phyloP scores from a whole-genome alignment of 306 rosid genomes.

The Bauhinia variegata region DNA sequence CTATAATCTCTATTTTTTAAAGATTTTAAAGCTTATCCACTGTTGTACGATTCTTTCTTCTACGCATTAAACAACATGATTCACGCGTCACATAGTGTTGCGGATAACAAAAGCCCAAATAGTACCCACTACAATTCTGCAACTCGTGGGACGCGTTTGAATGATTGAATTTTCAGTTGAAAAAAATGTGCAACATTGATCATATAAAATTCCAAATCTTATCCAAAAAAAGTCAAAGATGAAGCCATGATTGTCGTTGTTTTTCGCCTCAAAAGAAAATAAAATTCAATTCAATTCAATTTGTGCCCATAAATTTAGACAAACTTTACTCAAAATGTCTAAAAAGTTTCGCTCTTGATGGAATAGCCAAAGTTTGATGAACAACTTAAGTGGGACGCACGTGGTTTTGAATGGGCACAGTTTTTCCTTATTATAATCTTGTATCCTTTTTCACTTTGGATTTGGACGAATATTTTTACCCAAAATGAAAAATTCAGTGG shows the following conservation, averaged over 20 bases:
- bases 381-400: slow-evolving; percentile 40
- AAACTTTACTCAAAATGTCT: not conserved
- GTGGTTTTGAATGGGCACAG: slow-evolving; percentile 40
- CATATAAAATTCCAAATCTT: slow-evolving; percentile 23
- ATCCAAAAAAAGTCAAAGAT: slow-evolving; percentile 41
- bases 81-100: too few relatives aligned
- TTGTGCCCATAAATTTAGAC: slow-evolving; percentile 2
- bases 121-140: too few relatives aligned
- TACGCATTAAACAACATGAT: too few relatives aligned
- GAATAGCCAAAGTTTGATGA: not conserved
- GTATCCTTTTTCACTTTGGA: slow-evolving; percentile 27
- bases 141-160: too few relatives aligned
- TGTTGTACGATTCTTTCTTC: not conserved
- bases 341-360: too few relatives aligned
- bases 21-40: too few relatives aligned
- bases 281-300: slow-evolving; percentile 1
- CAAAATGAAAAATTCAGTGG: not conserved
- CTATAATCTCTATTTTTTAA: too few relatives aligned
- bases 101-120: too few relatives aligned
- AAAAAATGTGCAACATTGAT: not conserved
- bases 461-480: not conserved
- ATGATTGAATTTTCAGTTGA: too few relatives aligned
- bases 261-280: not conserved
- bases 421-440: not conserved
- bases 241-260: not conserved